Evolutionary conservation across 805 yeast species (phyloP), one percentile per base, ranked within the genome.

Genomic region (Candida ortonii): DNA sequence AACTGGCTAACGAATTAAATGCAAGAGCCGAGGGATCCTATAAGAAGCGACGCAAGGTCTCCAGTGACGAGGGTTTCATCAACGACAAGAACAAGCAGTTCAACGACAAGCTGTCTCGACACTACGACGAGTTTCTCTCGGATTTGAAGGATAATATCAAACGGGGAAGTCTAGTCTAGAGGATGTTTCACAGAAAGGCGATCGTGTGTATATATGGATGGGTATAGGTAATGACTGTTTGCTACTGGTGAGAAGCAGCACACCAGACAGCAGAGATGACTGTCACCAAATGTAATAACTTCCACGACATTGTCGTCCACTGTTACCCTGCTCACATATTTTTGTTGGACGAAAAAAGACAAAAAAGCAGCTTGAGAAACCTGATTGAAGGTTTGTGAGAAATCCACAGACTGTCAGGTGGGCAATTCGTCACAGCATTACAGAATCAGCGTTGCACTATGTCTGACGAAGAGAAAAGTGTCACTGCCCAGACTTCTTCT

Each of bases 51-150:
- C 59, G 59, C 46, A 50, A 29, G 27, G 33, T 28, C 8, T 34
- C 37, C 16, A 29, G 52, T 35, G 59, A 57, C 32, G 55, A 50
- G 8, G 64, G 71, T 18, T 71, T 62, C 55, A 75, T 84, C 52
- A 84, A 80, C 52, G 86, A 79, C 44, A 80, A 79, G 57, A 84
- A 84, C 64, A 73, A 70, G 52, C 80, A 80, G 46, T 84, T 84
- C 59, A 84, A 84, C 59, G 73, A 71, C 52, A 84, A 84, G 50
- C 61, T 84, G 44, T 57, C 72, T 28, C 63, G 88, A 20, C 76
- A 76, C 42, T 78, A 76, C 46, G 71, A 68, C 39, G 62, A 65
- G 30, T 47, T 47, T 26, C 34, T 53, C 16, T 27, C 36, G 14
- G 49, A 48, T 4, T 31, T 48, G 18, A 43, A 43, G 30, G 54